Conservation (phyloP, 108 stramenopile species). For the Conticribra weissflogii region DNA sequence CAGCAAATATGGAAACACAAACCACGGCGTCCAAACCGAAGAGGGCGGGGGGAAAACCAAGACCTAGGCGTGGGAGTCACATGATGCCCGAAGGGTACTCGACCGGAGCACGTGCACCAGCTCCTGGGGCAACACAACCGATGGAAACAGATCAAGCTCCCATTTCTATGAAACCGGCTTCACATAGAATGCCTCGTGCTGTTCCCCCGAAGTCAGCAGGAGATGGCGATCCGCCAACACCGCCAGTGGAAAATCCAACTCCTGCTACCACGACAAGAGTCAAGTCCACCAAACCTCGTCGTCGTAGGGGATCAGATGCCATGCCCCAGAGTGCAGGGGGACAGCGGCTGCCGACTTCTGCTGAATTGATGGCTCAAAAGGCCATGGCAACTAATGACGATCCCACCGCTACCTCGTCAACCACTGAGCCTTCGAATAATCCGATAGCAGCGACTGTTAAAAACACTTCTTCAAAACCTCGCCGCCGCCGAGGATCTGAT, state of each 20-base stretch:
- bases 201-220: background rate
- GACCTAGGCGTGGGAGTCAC: too few species aligned
- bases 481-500: constrained; percentile 31
- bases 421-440: background rate
- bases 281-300: constrained; percentile 9
- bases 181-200: background rate
- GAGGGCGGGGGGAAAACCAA: too few species aligned
- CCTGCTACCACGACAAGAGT: background rate
- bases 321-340: constrained; percentile 7
- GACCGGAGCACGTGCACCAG: too few species aligned
- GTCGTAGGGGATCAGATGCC: constrained; percentile 5
- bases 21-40: too few species aligned
- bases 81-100: too few species aligned
- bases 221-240: background rate
- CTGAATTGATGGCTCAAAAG: constrained; percentile 18
- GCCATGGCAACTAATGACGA: background rate
- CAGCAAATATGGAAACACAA: too few species aligned
- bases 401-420: background rate
- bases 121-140: background rate
- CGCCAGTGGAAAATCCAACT: background rate
- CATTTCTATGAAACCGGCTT: background rate
- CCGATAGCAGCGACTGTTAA: constrained; percentile 1
- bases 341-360: constrained; percentile 11
- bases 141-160: background rate
- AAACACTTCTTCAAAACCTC: constrained; percentile 6